Evolutionary conservation across 2,329 filamentous ascomycete genomes (phyloP).

Genomic region (Polychaeton citri): DNA sequence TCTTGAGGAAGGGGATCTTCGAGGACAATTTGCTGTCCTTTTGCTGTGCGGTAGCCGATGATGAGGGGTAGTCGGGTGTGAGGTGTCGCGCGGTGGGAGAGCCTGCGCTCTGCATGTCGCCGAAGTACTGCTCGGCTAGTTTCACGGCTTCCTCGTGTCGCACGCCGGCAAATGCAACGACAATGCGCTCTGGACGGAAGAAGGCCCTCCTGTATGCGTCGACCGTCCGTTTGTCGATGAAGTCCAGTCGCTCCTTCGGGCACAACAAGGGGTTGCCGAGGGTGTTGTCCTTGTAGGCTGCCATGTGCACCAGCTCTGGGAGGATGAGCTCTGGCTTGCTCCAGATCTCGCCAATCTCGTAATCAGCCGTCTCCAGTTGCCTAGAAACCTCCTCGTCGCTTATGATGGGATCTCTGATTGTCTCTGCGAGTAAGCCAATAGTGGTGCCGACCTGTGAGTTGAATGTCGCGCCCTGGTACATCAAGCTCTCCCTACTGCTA

Average conservation of each 20-base stretch:
- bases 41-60: constrained; percentile 29
- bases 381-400: constrained; percentile 75
- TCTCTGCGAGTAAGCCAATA: constrained; percentile 77
- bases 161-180: constrained; percentile 89
- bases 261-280: constrained; percentile 87
- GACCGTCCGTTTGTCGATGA: constrained; percentile 63
- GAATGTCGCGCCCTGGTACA: constrained; percentile 98
- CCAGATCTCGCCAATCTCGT: constrained; percentile 97
- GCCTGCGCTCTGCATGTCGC: constrained; percentile 56
- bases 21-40: constrained; percentile 58
- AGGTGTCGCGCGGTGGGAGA: constrained; percentile 12
- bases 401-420: constrained; percentile 72
- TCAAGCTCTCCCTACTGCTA: constrained; percentile 85
- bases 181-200: constrained; percentile 80
- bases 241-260: constrained; percentile 63
- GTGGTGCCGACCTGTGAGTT: constrained; percentile 79
- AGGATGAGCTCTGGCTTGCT: constrained; percentile 91
- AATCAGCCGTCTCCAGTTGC: constrained; percentile 82
- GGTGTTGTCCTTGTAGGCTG: constrained; percentile 91
- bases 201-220: constrained; percentile 70
- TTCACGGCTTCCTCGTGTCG: constrained; percentile 66
- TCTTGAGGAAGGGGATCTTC: constrained; percentile 82
- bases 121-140: constrained; percentile 75
- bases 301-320: constrained; percentile 88
- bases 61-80: constrained; percentile 25